phyloP scores from a whole-genome alignment of 164 flowering plant genomes.

The Taxillus chinensis region DNA sequence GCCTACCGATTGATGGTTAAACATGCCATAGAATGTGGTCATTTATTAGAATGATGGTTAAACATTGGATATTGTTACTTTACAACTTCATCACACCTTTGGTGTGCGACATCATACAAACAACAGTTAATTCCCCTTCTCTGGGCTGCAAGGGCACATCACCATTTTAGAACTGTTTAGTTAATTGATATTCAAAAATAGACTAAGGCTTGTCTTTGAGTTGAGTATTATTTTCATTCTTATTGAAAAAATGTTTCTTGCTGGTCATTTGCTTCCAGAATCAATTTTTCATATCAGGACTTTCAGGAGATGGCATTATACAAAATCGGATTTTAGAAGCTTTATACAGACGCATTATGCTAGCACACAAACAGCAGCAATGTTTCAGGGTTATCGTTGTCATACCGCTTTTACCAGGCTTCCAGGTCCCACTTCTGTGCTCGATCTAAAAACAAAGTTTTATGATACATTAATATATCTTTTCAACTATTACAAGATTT shows the following conservation, averaged over 20 bases:
- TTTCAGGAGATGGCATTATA: background rate
- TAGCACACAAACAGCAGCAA: slow-evolving; percentile 3
- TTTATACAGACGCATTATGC: background rate
- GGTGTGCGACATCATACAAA: no score
- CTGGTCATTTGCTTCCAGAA: slow-evolving; percentile 1
- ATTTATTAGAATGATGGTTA: no score
- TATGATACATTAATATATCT: background rate
- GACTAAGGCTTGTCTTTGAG: no score
- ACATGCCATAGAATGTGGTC: no score
- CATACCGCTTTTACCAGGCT: slow-evolving; percentile 6
- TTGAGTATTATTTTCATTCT: no score
- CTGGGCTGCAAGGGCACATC: no score
- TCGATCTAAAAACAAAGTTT: background rate
- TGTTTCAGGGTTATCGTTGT: slow-evolving; percentile 7
- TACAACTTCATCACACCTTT: no score
- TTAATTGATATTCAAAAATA: no score
- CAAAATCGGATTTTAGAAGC: slow-evolving; percentile 3
- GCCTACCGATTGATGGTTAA: no score
- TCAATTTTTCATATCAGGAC: slow-evolving; percentile 4
- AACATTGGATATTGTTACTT: no score
- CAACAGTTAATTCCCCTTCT: no score
- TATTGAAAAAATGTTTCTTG: background rate
- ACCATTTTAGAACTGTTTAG: no score
- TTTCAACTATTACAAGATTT: background rate
- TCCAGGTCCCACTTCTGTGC: background rate